A percentile compares a stretch with the other conserved stretches of the same genome.
phyloP scores from a whole-genome alignment of 257 asterid species.

The Haberlea rhodopensis region DNA sequence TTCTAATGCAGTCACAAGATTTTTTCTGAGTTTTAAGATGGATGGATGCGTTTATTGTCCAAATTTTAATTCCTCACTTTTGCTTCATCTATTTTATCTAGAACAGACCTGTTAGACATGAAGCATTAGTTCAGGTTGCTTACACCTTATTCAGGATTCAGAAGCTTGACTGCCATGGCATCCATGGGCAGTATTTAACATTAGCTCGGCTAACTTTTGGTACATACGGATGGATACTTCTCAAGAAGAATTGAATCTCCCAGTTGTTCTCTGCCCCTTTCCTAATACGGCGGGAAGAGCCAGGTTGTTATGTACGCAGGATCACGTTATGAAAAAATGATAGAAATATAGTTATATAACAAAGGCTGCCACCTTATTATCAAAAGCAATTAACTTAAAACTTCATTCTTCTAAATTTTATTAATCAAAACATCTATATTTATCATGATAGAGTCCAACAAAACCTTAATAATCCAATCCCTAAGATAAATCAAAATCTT shows the following conservation, averaged over 20 bases:
- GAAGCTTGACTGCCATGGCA: not conserved
- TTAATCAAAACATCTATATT: too few species aligned
- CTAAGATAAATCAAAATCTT: too few species aligned
- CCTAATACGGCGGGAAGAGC: too few species aligned
- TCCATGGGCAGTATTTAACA: not conserved
- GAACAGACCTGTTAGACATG: not conserved
- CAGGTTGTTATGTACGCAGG: too few species aligned
- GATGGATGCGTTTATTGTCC: not conserved
- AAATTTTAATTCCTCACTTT: not conserved
- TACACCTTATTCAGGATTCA: slow-evolving; percentile 11
- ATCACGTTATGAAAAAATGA: too few species aligned
- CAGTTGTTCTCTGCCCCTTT: not conserved
- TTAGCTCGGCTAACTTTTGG: not conserved
- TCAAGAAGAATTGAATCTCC: not conserved
- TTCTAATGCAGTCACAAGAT: not conserved
- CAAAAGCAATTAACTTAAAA: too few species aligned
- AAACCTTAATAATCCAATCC: too few species aligned
- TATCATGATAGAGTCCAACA: too few species aligned
- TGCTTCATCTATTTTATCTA: slow-evolving; percentile 3
- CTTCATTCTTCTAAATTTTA: too few species aligned
- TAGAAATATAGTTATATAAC: too few species aligned
- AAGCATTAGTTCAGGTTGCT: not conserved
- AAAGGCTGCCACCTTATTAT: too few species aligned
- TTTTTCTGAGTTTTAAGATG: not conserved
- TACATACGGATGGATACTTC: not conserved